Conservation (phyloP, 1,284 basidiomycete species). For the Somion occarium region DNA sequence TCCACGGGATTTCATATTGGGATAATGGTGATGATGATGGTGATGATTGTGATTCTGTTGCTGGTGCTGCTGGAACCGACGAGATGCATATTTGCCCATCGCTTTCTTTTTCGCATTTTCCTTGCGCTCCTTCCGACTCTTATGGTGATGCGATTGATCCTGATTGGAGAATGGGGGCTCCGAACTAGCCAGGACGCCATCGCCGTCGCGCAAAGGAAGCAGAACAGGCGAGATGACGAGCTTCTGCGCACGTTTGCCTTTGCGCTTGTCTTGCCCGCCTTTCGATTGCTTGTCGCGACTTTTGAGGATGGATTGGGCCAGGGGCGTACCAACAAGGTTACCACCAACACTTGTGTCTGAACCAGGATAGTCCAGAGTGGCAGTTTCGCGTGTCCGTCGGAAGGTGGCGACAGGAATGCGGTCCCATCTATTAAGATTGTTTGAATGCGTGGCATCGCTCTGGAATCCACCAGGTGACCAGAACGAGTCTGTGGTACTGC, state of each 20-base stretch:
- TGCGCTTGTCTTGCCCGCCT: slow-evolving; percentile 3
- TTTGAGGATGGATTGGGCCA: slow-evolving; percentile 11
- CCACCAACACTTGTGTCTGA: background rate
- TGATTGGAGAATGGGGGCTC: slow-evolving; percentile 17
- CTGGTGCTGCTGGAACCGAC: slow-evolving; percentile 20
- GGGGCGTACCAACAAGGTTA: background rate
- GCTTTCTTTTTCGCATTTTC: slow-evolving; percentile 48
- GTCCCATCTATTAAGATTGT: slow-evolving; percentile 62
- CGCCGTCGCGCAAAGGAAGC: slow-evolving; percentile 49
- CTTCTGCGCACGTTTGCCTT: slow-evolving; percentile 21
- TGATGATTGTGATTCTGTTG: slow-evolving; percentile 36
- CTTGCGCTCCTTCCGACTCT: slow-evolving; percentile 56
- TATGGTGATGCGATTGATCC: slow-evolving; percentile 23
- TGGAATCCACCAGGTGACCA: slow-evolving; percentile 15
- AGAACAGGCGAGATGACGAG: slow-evolving; percentile 49
- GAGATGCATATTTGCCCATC: slow-evolving; percentile 32
- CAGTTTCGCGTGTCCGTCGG: slow-evolving; percentile 54
- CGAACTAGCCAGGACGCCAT: slow-evolving; percentile 31
- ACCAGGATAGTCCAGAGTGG: slow-evolving; percentile 17
- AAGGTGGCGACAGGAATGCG: slow-evolving; percentile 70
- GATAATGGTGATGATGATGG: slow-evolving; percentile 56
- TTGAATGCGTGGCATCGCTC: slow-evolving; percentile 19
- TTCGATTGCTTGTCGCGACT: slow-evolving; percentile 19
- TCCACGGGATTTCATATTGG: slow-evolving; percentile 62
- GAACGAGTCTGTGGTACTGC: slow-evolving; percentile 9